Conservation (phyloP, 2,329 filamentous ascomycete genomes). For the Penicillium verrucosum region DNA sequence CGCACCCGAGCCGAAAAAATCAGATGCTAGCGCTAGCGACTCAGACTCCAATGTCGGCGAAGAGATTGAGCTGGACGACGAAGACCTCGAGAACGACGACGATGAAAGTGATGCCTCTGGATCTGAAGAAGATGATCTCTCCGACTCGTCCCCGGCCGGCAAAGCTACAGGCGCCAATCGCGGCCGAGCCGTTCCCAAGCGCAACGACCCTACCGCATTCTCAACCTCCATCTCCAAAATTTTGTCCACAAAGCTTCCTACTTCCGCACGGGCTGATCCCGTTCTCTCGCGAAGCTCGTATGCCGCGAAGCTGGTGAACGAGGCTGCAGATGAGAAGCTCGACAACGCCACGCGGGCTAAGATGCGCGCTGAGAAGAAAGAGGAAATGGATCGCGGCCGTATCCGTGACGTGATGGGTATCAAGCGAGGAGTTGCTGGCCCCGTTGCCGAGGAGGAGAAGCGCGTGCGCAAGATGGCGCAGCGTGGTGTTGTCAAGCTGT, state of each 20-base stretch:
- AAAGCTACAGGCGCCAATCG: constrained; percentile 39
- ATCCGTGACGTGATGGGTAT: constrained; percentile 79
- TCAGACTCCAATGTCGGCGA: constrained; percentile 27
- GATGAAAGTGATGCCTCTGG: constrained; percentile 43
- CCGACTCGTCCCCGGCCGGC: constrained; percentile 40
- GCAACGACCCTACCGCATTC: constrained; percentile 88
- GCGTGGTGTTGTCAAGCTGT: constrained; percentile 90
- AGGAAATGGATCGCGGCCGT: constrained; percentile 78
- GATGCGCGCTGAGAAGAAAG: constrained; percentile 74
- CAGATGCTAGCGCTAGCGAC: constrained; percentile 20
- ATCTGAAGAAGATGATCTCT: constrained; percentile 37
- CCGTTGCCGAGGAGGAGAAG: constrained; percentile 68
- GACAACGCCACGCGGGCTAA: constrained; percentile 78
- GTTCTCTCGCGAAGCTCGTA: constrained; percentile 80
- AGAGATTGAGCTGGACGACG: constrained; percentile 31
- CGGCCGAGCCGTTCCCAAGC: constrained; percentile 55
- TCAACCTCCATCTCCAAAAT: constrained; percentile 93
- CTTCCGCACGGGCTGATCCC: constrained; percentile 77
- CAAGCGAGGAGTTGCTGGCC: constrained; percentile 51
- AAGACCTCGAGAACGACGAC: constrained; percentile 28
- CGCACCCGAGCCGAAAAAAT: constrained; percentile 14
- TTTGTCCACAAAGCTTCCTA: constrained; percentile 80
- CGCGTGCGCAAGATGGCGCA: constrained; percentile 82
- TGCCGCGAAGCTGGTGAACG: constrained; percentile 68
- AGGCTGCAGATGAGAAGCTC: constrained; percentile 70